phyloP scores from a whole-genome alignment of 2,329 filamentous ascomycete genomes.

The Xylariales sp. region DNA sequence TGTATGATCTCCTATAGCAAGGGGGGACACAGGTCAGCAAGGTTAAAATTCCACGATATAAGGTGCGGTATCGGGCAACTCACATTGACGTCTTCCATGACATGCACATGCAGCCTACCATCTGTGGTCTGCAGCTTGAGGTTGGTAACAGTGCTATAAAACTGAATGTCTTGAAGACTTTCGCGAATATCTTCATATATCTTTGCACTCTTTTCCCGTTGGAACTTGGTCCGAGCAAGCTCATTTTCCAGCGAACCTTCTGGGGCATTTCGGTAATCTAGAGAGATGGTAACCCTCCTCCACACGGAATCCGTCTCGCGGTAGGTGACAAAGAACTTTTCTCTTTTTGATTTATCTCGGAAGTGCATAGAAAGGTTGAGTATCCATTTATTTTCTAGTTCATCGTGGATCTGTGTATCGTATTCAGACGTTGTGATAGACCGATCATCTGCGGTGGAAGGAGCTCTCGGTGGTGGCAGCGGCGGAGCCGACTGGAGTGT shows the following conservation, averaged over 20 bases:
- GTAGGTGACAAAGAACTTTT: conserved; percentile 98
- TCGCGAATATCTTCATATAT: conserved; percentile 95
- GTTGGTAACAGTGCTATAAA: conserved; percentile 94
- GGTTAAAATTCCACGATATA: too few relatives aligned
- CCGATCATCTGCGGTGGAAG: conserved; percentile 32
- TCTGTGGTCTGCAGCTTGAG: conserved; percentile 87
- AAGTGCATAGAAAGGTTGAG: conserved; percentile 98
- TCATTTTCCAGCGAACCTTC: conserved; percentile 82
- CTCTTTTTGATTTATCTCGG: conserved; percentile 82
- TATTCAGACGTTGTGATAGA: conserved; percentile 51
- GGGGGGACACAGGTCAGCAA: too few relatives aligned
- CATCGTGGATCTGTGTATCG: conserved; percentile 66
- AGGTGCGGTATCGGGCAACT: too few relatives aligned
- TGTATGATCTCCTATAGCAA: conserved; percentile 72
- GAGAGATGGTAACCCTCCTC: conserved; percentile 86
- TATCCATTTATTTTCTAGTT: conserved; percentile 88
- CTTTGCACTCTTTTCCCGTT: conserved; percentile 85
- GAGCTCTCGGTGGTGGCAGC: conserved; percentile 10
- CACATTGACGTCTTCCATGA: conserved; percentile 89
- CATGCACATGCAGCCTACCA: conserved; percentile 87
- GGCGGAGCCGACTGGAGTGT: conserved; percentile 17
- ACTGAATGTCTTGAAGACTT: conserved; percentile 88
- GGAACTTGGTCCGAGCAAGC: conserved; percentile 70
- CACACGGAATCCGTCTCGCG: conserved; percentile 74
- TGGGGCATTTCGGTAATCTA: conserved; percentile 82